Base-by-base conservation (phyloP, 768 basidiomycete genomes). In the Amanita fuliginea region DNA sequence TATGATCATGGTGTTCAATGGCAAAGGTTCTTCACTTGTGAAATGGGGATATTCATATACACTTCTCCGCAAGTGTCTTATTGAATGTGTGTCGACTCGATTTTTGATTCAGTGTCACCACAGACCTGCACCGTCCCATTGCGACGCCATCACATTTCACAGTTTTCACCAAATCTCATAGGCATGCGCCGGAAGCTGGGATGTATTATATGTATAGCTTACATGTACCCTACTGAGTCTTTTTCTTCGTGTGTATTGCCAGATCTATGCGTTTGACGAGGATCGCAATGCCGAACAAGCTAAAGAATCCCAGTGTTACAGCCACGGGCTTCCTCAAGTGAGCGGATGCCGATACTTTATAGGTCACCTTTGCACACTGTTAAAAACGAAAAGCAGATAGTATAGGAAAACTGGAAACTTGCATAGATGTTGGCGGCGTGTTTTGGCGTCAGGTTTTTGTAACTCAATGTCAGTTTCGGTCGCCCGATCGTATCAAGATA, bases 401-500 rank as follows among this genome's bases (percentile, higher is more conserved):
- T 21, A 32, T 42, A n/a, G 5, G 24, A 34, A 48, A 46, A 33
- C 48, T 36, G 42, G 40, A 21, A 41, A 75, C 92, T 59, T 59
- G 97, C 93, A 62, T 87, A 87, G 58, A 99, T 84, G 53, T 74
- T 70, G 51, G 81, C 81, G 11, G 76, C 75, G 61, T 98, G 94
- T 55, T 75, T 81, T 59, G 86, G 77, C 0, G 90, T 92, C 53
- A 91, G 69, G 50, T 83, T 67, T 47, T 76, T 68, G 67, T 92
- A 95, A 48, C 71, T 64, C 56, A 98, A 72, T 4, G 76, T 78
- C 51, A 97, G 67, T 5, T 75, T 74, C 7, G 93, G 93, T 22
- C 94, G 83, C 26, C 96, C 96, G 36, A 72, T 75, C 33, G 93
- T 90, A 64, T 99, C 96, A 24, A 99, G 80, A 67, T 95, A 98